These are phyloP conservation scores for Ophiostoma himal-ulmi DNA, from an alignment of 2,329 filamentous ascomycete species.

Conservation along the genomic window DNA sequence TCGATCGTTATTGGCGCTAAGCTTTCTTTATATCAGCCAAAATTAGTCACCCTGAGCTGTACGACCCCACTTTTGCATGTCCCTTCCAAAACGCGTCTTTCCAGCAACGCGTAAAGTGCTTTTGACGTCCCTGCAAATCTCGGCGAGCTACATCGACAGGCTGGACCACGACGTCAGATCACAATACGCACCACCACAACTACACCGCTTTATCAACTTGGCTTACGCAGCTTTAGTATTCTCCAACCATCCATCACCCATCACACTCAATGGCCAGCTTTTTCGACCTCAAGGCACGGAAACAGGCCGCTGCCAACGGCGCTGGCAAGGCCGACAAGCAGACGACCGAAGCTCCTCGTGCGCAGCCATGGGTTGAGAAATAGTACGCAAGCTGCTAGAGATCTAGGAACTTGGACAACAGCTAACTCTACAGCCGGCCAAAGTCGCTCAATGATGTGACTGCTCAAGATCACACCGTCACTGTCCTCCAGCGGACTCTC, in stretches of 20 bases:
- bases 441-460: slow-evolving; percentile 92
- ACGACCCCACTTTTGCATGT: background rate
- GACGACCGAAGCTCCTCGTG: slow-evolving; percentile 56
- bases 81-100: slow-evolving; percentile 18
- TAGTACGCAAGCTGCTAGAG: slow-evolving; percentile 55
- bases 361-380: slow-evolving; percentile 98
- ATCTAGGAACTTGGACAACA: slow-evolving; percentile 25
- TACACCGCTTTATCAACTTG: background rate
- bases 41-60: background rate
- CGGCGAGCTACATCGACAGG: background rate
- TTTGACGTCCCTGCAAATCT: slow-evolving; percentile 4
- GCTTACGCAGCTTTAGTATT: background rate
- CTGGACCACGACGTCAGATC: background rate
- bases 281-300: slow-evolving; percentile 90
- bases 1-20: too few species aligned
- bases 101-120: slow-evolving; percentile 25
- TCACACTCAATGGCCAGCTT: slow-evolving; percentile 68
- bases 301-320: slow-evolving; percentile 64
- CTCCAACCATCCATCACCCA: background rate
- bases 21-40: background rate
- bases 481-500: slow-evolving; percentile 82
- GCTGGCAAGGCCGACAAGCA: slow-evolving; percentile 58
- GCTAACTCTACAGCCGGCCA: slow-evolving; percentile 62
- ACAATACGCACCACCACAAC: background rate
- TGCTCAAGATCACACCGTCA: slow-evolving; percentile 94